Percentiles rank a stretch among this genome's conserved stretches.
Conservation (phyloP, 2,329 filamentous ascomycete species). For the Colletotrichum cuscutae region DNA sequence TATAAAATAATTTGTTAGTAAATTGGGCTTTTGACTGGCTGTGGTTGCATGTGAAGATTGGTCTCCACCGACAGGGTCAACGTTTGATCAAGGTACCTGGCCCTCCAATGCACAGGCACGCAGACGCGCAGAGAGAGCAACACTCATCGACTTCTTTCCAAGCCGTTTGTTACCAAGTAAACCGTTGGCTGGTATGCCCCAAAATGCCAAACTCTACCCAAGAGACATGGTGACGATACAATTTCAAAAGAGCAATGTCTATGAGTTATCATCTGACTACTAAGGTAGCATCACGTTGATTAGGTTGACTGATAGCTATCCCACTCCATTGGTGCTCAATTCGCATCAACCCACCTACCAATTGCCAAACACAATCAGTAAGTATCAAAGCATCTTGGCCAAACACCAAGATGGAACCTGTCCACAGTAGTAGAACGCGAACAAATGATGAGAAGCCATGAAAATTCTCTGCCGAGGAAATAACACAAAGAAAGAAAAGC, state of each 20-base stretch:
- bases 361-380: not conserved
- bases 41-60: conserved; percentile 7
- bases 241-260: not conserved
- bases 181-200: not conserved
- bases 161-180: not conserved
- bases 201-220: not conserved
- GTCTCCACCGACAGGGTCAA: not conserved
- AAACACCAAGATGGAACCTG: not conserved
- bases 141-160: not conserved
- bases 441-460: too few relatives aligned
- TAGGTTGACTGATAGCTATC: not conserved
- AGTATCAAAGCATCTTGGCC: not conserved
- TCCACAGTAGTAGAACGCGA: not conserved
- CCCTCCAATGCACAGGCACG: not conserved
- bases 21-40: conserved; percentile 18
- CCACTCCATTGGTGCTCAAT: too few relatives aligned
- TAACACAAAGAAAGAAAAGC: not conserved
- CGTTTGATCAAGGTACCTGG: not conserved
- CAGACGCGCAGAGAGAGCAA: not conserved
- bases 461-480: not conserved
- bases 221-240: not conserved
- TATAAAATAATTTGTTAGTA: conserved; percentile 23
- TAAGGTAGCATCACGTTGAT: not conserved
- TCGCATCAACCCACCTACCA: too few relatives aligned
- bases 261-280: not conserved